These are phyloP conservation scores for Annulohypoxylon nitens DNA, from an alignment of 495 filamentous ascomycete species.

Conservation along the genomic window DNA sequence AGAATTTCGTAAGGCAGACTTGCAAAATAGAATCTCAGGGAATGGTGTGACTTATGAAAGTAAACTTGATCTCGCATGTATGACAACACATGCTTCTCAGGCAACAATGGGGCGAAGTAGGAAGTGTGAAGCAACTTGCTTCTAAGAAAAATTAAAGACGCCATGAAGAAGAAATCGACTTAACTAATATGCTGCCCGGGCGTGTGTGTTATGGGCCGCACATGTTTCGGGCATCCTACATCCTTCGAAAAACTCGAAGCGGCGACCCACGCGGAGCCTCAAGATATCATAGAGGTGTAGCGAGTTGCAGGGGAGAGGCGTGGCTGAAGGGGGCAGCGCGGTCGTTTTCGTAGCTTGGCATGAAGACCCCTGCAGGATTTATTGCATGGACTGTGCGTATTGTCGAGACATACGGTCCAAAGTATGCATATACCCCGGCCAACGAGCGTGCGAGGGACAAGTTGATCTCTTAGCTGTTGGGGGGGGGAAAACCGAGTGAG, in stretches of 20 bases:
- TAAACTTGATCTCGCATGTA: conserved; percentile 34
- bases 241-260: conserved; percentile 24
- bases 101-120: conserved; percentile 44
- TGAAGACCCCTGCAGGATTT: conserved; percentile 26
- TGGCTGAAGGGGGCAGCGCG: conserved; percentile 43
- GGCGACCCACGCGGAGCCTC: conserved; percentile 43
- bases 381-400: conserved; percentile 22
- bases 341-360: conserved; percentile 34
- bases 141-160: conserved; percentile 33
- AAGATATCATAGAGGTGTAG: conserved; percentile 20
- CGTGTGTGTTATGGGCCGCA: conserved; percentile 20
- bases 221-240: conserved; percentile 38
- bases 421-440: conserved; percentile 18
- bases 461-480: conserved; percentile 10
- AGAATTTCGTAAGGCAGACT: conserved; percentile 25
- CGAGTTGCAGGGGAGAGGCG: neutral
- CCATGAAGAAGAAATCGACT: conserved; percentile 42
- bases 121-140: conserved; percentile 44
- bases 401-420: conserved; percentile 15
- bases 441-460: neutral
- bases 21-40: conserved; percentile 18
- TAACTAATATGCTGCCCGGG: conserved; percentile 42
- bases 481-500: neutral
- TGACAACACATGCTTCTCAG: conserved; percentile 31
- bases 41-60: conserved; percentile 35